A percentile compares a stretch with the other conserved stretches of the same genome.
phyloP scores from a whole-genome alignment of 1,284 basidiomycete genomes.

The Flammula alnicola region DNA sequence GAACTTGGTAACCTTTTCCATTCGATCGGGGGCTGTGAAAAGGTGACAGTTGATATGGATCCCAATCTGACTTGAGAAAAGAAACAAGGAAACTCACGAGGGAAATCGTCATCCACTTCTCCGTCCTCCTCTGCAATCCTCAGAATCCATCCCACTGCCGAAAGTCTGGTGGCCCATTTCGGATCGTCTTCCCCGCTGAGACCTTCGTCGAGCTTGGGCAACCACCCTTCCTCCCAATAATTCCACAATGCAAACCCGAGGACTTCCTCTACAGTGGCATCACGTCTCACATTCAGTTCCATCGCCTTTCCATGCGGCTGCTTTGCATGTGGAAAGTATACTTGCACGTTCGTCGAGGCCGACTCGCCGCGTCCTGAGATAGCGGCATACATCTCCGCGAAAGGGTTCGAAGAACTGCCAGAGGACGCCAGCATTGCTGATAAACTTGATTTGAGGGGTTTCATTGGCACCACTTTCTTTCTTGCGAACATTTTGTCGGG shows the following conservation, averaged over 20 bases:
- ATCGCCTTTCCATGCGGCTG: conserved; percentile 63
- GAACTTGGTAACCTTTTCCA: conserved; percentile 86
- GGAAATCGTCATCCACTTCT: conserved; percentile 98
- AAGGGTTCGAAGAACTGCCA: conserved; percentile 75
- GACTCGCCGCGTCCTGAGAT: conserved; percentile 76
- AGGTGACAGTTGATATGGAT: too few relatives aligned
- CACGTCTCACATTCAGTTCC: conserved; percentile 77
- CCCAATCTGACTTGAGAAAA: too few relatives aligned
- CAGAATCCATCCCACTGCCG: conserved; percentile 90
- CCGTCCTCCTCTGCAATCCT: conserved; percentile 97
- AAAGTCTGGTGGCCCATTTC: conserved; percentile 61
- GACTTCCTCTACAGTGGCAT: conserved; percentile 94
- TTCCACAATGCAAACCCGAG: conserved; percentile 92
- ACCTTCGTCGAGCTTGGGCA: conserved; percentile 77
- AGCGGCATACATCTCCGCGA: conserved; percentile 77
- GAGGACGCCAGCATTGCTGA: conserved; percentile 69
- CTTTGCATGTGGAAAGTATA: conserved; percentile 89
- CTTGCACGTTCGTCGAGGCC: conserved; percentile 67
- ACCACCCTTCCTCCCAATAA: conserved; percentile 89
- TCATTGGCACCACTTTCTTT: conserved; percentile 47
- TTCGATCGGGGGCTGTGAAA: conserved; percentile 86
- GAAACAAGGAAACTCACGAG: conserved; percentile 57
- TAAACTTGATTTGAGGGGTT: conserved; percentile 59
- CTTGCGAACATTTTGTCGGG: conserved; percentile 52
- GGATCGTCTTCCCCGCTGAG: conserved; percentile 62